A percentile compares a stretch with the other conserved stretches of the same genome.
These are phyloP conservation scores for Delonix regia DNA, from an alignment of 306 rosid species.

Conservation along the genomic window DNA sequence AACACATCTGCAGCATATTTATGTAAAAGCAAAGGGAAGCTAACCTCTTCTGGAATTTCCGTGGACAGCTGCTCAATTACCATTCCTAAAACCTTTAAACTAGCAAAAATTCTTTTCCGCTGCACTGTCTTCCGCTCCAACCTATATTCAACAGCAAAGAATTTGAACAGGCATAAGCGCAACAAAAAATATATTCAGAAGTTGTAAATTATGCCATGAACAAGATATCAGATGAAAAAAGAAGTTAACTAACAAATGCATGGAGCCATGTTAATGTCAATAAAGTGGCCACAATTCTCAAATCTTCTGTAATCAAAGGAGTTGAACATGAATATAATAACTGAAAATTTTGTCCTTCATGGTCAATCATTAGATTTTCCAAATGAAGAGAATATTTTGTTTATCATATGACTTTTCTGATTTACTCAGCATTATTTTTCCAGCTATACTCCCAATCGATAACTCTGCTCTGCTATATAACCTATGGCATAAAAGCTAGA, in stretches of 20 bases:
- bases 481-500: background rate
- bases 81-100: conserved; percentile 76
- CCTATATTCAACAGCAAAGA: conserved; percentile 52
- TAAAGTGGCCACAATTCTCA: background rate
- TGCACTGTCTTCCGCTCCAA: conserved; percentile 82
- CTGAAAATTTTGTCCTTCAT: background rate
- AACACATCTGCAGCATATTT: background rate
- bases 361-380: background rate
- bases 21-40: conserved; percentile 33
- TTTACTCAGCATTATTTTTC: background rate
- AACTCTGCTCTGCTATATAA: background rate
- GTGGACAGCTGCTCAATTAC: conserved; percentile 77
- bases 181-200: background rate
- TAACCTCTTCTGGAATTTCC: conserved; percentile 93
- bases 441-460: background rate
- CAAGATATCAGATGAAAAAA: background rate
- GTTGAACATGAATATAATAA: background rate
- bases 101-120: conserved; percentile 91
- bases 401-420: background rate
- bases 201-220: background rate
- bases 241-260: background rate
- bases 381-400: background rate
- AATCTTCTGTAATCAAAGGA: background rate
- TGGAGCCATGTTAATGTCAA: background rate
- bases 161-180: background rate